Evolutionary conservation across 2,329 filamentous ascomycete genomes (phyloP).

Genomic region (Xylariaceae sp.): DNA sequence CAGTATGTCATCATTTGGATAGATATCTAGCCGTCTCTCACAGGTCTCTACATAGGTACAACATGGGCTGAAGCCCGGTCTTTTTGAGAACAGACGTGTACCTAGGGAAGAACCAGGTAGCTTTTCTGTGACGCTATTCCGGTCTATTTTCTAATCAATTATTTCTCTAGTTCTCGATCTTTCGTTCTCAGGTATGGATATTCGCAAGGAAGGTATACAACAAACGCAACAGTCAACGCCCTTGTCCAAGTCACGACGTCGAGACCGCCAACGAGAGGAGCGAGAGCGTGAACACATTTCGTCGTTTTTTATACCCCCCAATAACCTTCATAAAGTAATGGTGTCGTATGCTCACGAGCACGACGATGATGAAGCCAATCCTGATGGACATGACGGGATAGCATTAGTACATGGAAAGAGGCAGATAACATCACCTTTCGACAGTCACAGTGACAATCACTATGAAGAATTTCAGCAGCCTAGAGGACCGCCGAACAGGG

Average conservation of each 20-base stretch:
- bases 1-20: conserved; percentile 37
- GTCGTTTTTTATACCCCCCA: conserved; percentile 33
- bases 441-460: no score
- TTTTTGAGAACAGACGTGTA: conserved; percentile 45
- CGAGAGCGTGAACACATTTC: conserved; percentile 36
- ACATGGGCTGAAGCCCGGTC: conserved; percentile 35
- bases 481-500: conserved; percentile 24
- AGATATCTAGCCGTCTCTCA: conserved; percentile 7
- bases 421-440: conserved; percentile 6
- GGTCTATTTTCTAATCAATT: conserved; percentile 1
- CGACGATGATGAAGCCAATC: neutral
- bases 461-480: no score
- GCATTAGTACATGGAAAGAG: neutral
- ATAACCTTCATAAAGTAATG: no score
- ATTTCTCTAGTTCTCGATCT: conserved; percentile 47
- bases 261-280: conserved; percentile 28
- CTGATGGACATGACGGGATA: neutral
- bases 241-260: conserved; percentile 21
- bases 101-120: conserved; percentile 37
- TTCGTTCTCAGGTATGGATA: conserved; percentile 50
- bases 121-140: conserved; percentile 15
- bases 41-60: conserved; percentile 21
- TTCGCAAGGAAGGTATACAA: conserved; percentile 34
- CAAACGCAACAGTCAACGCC: conserved; percentile 20
- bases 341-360: conserved; percentile 3